Base-by-base conservation (phyloP, 345 rosid species). In the Brassica nigra region DNA sequence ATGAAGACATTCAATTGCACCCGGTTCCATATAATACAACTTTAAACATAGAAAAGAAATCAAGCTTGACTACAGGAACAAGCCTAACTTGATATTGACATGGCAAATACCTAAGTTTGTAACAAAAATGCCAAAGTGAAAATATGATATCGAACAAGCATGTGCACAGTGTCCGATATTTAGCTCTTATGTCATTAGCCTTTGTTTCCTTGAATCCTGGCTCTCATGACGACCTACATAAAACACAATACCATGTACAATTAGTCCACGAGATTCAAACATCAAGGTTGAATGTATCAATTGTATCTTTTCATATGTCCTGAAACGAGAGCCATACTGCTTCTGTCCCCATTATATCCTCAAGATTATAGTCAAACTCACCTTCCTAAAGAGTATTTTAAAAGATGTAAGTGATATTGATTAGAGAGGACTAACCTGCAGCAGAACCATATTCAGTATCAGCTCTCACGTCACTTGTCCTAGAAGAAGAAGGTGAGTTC, bases 181-280 rank as follows among this genome's bases (percentile, higher is more conserved):
- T 6, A 10, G 49, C 62, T 69, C 64, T 62, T 73, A 14, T 28
- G 33, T 85, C 83, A 92, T 11, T 95, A 95, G 65, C 97, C 97
- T 82, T 92, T 92, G 91, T 92, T 95, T 80, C 97, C 99, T 39
- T 92, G 91, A 44, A 92, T 95, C 85, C 99, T 86, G 44, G 97
- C 97, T 86, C 97, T 89, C 99, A 92, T 94, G 84, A 92, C 97
- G 83, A 92, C 95, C 95, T 94, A 83, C 54, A 59, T 18, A 31
- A 62, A 15, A 54, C 58, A 74, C 15, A 57, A 57, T 42, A 42
- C 52, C 14, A 42, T 42, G 1, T 33, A 15, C 39, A 52, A 47
- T 36, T 30, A 76, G 39, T 59, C 62, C 42, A 76, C 68, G 6
- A 47, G 1, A 62, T 62, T 11, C 66, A n/a, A 28, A 9, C 47